Evolutionary conservation across 2,329 filamentous ascomycete genomes (phyloP), one percentile per base, ranked within the genome.

Genomic region (Blastomyces silverae): DNA sequence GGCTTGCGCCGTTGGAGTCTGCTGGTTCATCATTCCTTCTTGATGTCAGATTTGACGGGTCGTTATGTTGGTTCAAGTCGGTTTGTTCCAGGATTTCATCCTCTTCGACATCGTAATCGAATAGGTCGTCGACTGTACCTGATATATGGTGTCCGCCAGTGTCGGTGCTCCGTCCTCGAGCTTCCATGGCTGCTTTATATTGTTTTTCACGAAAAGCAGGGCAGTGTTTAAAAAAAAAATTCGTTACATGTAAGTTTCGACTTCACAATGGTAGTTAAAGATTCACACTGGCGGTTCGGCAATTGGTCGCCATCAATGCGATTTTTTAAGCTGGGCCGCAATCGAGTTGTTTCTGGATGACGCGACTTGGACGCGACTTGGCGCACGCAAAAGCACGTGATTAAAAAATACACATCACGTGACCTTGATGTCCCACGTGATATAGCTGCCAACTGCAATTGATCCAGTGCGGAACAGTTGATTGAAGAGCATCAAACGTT

Each of bases 81-180:
- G 77, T 71, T 56, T 79, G 78, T 63, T 77, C 74, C 42, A 83
- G 75, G 63, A 84, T 77, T 57, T 82, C 79, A 65, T 82, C 81
- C 66, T 81, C 79, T 8, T 77, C 86, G 13, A 87, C 80, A 70
- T 91, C 88, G 73, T 93, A 93, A 71, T 92, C 85, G 70, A 94
- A 88, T 11, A 96, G 81, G 61, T 88, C 87, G 67, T 89, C 85
- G 37, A 87, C 8, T 22, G 42, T 3, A 48, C 42, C 20, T n/a
- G 31, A 7, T 42, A 37, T 44, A 25, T 28, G 56, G 8, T 44
- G 22, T 58, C 34, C 2, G 8, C 34, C 13, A 25, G 17, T 20
- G 17, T 56, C 31, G 17, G 53, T 17, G 6, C 34, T 22, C 10
- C 20, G 31, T 39, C 56, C 22, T 44, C 56, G 56, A 44, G 39